phyloP scores from a whole-genome alignment of 148 eudicot genomes.

The Chenopodium quinoa region DNA sequence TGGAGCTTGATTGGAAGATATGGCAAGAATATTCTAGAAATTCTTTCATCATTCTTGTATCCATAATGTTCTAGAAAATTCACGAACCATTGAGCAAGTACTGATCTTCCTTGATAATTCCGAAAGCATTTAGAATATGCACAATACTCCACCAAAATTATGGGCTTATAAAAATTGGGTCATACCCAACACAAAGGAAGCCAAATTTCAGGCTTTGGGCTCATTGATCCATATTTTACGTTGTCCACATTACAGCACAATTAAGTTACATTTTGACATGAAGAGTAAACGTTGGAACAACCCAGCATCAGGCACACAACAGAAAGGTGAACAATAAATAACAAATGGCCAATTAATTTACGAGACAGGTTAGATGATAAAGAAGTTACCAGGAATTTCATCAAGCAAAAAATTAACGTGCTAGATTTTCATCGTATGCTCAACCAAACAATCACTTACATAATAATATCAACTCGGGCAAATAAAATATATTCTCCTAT shows the following conservation, averaged over 20 bases:
- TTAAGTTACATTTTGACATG: constrained; percentile 4
- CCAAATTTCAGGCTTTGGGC: background rate
- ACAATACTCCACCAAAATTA: too few species aligned
- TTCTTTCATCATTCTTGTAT: too few species aligned
- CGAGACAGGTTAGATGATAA: background rate
- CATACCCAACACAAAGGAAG: background rate
- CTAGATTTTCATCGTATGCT: background rate
- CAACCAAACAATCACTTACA: background rate
- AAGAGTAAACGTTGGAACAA: background rate
- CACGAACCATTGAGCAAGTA: too few species aligned
- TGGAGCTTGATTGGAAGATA: too few species aligned
- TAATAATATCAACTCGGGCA: too few species aligned
- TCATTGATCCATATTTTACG: background rate
- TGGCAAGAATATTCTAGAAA: too few species aligned
- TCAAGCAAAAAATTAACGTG: background rate
- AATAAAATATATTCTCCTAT: constrained; percentile 21
- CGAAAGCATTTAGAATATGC: too few species aligned
- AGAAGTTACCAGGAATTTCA: background rate
- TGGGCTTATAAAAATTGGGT: too few species aligned
- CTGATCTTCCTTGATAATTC: too few species aligned
- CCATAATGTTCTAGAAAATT: too few species aligned
- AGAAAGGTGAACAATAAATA: constrained; percentile 7
- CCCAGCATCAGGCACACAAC: constrained; percentile 14
- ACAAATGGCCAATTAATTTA: background rate
- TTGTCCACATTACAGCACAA: background rate